Conservation (phyloP, 2,329 filamentous ascomycete genomes). For the Rutstroemia sydowiana region DNA sequence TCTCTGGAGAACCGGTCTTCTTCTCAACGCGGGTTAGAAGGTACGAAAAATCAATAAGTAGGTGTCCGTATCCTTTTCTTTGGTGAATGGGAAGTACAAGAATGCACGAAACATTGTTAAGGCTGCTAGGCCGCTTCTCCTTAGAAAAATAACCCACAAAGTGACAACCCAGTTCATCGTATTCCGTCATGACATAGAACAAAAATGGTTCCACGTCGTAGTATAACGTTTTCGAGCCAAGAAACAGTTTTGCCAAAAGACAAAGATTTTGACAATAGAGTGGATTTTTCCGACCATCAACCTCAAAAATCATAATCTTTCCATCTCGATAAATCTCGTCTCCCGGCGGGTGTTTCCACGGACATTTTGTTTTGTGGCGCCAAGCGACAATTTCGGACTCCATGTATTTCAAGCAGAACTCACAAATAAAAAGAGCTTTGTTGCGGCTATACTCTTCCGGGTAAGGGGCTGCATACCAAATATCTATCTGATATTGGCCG, state of each 20-base stretch:
- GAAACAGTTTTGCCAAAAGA: constrained; percentile 87
- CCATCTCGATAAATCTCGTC: constrained; percentile 95
- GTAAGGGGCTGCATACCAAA: constrained; percentile 97
- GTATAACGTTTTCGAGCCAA: constrained; percentile 97
- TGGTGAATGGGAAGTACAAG: constrained; percentile 93
- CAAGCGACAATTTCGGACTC: constrained; percentile 97
- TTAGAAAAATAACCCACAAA: constrained; percentile 99
- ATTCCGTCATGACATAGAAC: constrained; percentile 95
- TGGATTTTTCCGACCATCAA: constrained; percentile 92
- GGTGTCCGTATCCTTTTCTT: constrained; percentile 91
- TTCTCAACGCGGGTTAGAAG: constrained; percentile 86
- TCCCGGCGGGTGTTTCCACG: constrained; percentile 90
- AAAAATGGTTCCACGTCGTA: constrained; percentile 97
- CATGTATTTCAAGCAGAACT: constrained; percentile 99
- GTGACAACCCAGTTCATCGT: constrained; percentile 84
- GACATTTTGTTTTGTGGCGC: constrained; percentile 95
- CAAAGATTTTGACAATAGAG: constrained; percentile 99
- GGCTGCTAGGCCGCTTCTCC: constrained; percentile 87
- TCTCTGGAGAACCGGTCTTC: constrained; percentile 93
- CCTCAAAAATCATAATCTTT: constrained; percentile 91
- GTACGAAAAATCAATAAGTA: constrained; percentile 97
- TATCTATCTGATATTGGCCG: constrained; percentile 95
- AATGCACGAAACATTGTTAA: constrained; percentile 97
- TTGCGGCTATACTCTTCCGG: constrained; percentile 98
- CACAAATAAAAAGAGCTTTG: constrained; percentile 94